Evolutionary conservation across 805 yeast genomes (phyloP).

Genomic region (Candida ipomoeae): DNA sequence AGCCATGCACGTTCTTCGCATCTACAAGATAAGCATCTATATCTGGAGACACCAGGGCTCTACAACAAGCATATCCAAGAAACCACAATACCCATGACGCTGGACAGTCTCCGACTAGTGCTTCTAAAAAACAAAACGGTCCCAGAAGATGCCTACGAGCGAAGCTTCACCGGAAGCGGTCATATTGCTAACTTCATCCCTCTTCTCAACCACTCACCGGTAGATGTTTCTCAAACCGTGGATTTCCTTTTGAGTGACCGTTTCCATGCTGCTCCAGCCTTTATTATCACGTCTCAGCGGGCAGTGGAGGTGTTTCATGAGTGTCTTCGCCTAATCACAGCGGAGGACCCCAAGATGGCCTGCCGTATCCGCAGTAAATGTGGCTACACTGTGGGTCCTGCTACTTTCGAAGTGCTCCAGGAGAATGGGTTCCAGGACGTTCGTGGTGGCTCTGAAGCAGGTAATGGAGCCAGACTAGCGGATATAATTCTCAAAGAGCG

Average conservation of each 20-base stretch:
- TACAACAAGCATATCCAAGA: background rate
- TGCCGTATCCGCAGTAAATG: constrained; percentile 42
- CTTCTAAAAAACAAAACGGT: constrained; percentile 69
- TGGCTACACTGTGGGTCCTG: constrained; percentile 89
- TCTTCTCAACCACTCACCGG: constrained; percentile 60
- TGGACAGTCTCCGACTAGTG: constrained; percentile 26
- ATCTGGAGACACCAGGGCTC: background rate
- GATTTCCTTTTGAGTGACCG: constrained; percentile 40
- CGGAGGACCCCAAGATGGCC: constrained; percentile 11
- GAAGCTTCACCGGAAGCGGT: constrained; percentile 31
- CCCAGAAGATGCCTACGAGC: constrained; percentile 65
- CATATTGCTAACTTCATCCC: constrained; percentile 62
- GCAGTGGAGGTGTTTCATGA: constrained; percentile 77
- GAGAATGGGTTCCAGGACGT: constrained; percentile 64
- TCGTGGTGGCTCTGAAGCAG: constrained; percentile 71
- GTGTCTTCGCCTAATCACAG: constrained; percentile 29
- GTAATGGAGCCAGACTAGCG: constrained; percentile 72
- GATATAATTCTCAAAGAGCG: constrained; percentile 49
- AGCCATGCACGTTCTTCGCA: background rate
- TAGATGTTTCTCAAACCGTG: constrained; percentile 44
- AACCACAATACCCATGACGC: background rate
- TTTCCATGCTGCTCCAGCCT: constrained; percentile 38
- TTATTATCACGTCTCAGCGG: constrained; percentile 85
- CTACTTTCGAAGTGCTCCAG: constrained; percentile 59
- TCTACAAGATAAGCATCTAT: too few relatives aligned